Base-by-base conservation (phyloP, 805 yeast genomes). In the Teunomyces kruisii region DNA sequence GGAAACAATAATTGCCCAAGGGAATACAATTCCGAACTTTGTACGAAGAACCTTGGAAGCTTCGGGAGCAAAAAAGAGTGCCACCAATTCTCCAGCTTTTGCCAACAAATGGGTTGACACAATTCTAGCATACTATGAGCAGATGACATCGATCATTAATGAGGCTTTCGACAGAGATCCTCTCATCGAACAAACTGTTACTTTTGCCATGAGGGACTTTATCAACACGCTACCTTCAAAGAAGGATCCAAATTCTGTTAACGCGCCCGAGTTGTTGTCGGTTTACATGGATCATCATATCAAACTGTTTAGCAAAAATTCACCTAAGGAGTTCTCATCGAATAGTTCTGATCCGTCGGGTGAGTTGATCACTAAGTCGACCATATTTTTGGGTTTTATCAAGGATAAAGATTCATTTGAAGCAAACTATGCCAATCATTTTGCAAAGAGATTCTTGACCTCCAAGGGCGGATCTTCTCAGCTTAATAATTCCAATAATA, bases 361-460 rank as follows among this genome's bases (percentile, higher is more conserved):
- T 53, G 70, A 54, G 7, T 62, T 78, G 8, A 65, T 89, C 44
- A 72, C 71, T 36, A 75, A 76, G 22, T 79, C 89, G 0, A 74
- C 87, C 9, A 64, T 74, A 16, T 75, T 91, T 27, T 81, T 90
- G 56, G 70, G 84, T 45, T 83, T 80, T 57, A 73, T 90, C 38
- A 75, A 80, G 47, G 96, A 91, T 54, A 91, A 89, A 57, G 97
- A 90, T 64, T 69, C 86, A 19, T 91, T 90, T 66, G 96, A 89
- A 58, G 84, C 80, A 33, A 83, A 86, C 49, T 90, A 88, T 63
- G 89, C 89, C 55, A 86, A 83, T 43, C 96, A 88, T 65, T 72
- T 91, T 46, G 96, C 96, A 1, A 88, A 85, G 62, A 74, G 97
- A 49, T 72, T 90, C 43, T 55, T 72, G 19, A 71, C 65, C 45